phyloP scores from a whole-genome alignment of 164 flowering plant species.

The Houttuynia cordata region DNA sequence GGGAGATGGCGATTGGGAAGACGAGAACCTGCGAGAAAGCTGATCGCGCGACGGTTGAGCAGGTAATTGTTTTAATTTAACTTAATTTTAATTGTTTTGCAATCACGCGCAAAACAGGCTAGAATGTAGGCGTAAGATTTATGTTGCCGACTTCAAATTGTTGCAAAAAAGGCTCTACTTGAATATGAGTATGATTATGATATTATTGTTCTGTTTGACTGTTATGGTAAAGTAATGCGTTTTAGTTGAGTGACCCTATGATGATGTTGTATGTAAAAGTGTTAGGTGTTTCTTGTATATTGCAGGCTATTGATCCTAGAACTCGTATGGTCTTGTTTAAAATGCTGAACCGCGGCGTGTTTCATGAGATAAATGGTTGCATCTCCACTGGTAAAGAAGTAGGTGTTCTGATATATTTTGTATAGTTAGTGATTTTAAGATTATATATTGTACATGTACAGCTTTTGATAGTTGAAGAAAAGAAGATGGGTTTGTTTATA shows the following conservation, averaged over 20 bases:
- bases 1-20: slow-evolving; percentile 77
- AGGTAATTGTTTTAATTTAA: too few species aligned
- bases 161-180: too few species aligned
- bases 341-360: slow-evolving; percentile 86
- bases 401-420: slow-evolving; percentile 10
- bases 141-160: not conserved
- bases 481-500: not conserved
- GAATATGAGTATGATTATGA: too few species aligned
- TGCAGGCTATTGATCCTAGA: slow-evolving; percentile 94
- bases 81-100: too few species aligned
- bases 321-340: slow-evolving; percentile 89
- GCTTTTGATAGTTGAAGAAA: not conserved
- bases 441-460: not conserved
- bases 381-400: slow-evolving; percentile 99
- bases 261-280: not conserved
- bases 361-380: slow-evolving; percentile 91
- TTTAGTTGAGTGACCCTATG: too few species aligned
- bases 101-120: too few species aligned
- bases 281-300: not conserved
- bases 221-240: not conserved
- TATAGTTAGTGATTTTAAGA: not conserved
- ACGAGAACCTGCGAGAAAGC: slow-evolving; percentile 80
- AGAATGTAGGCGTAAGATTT: too few species aligned
- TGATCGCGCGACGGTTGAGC: slow-evolving; percentile 95
- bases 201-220: too few species aligned